A percentile compares a stretch with the other conserved stretches of the same genome.
Evolutionary conservation across 2,329 filamentous ascomycete species (phyloP).

Genomic region (Trichoderma sp.): DNA sequence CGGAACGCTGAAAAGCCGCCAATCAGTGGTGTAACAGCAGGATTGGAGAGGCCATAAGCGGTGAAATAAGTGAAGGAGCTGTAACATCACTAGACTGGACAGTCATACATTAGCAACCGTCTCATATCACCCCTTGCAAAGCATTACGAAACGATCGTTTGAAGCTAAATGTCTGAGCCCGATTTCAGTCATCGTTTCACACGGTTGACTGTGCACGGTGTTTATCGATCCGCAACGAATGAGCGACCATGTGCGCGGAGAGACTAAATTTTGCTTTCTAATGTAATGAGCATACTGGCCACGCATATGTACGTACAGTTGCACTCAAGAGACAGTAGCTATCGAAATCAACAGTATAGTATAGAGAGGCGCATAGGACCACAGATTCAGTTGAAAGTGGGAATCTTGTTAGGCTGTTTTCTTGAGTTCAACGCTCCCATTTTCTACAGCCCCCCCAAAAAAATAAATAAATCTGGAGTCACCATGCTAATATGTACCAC

Average conservation of each 20-base stretch:
- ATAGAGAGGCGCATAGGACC: not conserved
- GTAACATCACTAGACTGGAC: not conserved
- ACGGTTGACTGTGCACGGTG: not conserved
- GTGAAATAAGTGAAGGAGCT: no score
- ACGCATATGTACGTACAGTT: not conserved
- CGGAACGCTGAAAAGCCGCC: not conserved
- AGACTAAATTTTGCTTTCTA: not conserved
- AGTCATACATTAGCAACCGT: not conserved
- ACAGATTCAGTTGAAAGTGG: not conserved
- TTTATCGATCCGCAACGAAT: not conserved
- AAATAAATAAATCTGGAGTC: not conserved
- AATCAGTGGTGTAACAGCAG: not conserved
- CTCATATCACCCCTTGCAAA: not conserved
- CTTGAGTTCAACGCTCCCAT: not conserved
- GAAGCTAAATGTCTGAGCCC: not conserved
- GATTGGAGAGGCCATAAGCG: no score
- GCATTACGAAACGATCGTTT: not conserved
- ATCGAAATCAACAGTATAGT: not conserved
- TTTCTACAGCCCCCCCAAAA: no score
- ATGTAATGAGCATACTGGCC: not conserved
- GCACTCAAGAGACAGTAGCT: not conserved
- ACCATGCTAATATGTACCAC: not conserved
- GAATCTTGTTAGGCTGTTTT: not conserved
- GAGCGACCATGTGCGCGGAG: not conserved
- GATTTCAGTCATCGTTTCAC: not conserved